Base-by-base conservation (phyloP, 257 asterid species). In the Echium plantagineum region DNA sequence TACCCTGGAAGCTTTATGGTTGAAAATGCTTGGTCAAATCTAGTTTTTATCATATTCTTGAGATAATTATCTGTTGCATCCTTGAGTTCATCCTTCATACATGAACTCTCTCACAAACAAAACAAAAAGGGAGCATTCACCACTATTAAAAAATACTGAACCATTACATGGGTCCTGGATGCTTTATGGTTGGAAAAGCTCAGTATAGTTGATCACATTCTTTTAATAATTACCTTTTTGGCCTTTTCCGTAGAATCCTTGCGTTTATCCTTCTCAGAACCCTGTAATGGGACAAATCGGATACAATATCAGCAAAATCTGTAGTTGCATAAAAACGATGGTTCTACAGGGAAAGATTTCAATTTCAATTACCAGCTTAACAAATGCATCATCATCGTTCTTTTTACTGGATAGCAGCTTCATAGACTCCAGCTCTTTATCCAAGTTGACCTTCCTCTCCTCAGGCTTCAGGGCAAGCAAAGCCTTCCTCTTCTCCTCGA, bases 371-470 rank as follows among this genome's bases (percentile, higher is more conserved):
- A 83, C 91, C 85, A 85, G 71, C 73, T 81, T 85, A 55, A 73
- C 57, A 61, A 85, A 85, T 66, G 83, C 66, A 0, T 83, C 95
- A 32, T 79, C 83, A 46, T 79, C 86, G 62, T 67, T 76, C 74
- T 83, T 83, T 75, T 81, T 86, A 85, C 74, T 81, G 52, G 91
- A 77, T 15, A 86, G 77, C 66, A 76, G 73, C 60, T 81, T 85
- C 95, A 86, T 81, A 22, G 89, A 58, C 67, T 81, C 72, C 17
- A 85, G 75, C 22, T 85, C 89, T 61, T 77, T 77, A 70, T 85
- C 91, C 75, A 81, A 46, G 60, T 61, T 58, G 22, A 83, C 95
- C 63, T 83, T 83, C 76, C 95, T 77, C 65, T 83, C 86, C 79
- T 75, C 89, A 7, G 83, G 53, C 52, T 77, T 85, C 16, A 60